These are phyloP conservation scores for Fusarium marasasianum DNA, from an alignment of 2,329 filamentous ascomycete species.

Conservation along the genomic window DNA sequence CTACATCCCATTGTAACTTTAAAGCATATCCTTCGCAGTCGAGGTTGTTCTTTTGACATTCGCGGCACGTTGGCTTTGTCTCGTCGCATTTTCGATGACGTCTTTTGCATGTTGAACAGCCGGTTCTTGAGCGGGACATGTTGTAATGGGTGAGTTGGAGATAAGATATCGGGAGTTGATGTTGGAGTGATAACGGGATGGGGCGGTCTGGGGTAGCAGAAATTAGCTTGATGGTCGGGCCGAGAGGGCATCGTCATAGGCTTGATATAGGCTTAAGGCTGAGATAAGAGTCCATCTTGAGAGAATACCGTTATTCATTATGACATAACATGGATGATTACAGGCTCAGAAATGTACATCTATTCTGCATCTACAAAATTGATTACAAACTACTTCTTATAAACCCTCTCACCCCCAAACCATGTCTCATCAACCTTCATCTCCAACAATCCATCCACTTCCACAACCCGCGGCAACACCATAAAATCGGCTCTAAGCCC, in stretches of 20 bases:
- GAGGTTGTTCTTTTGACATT: constrained; percentile 19
- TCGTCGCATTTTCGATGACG: constrained; percentile 38
- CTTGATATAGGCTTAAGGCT: background rate
- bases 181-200: background rate
- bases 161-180: background rate
- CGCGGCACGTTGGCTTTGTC: constrained; percentile 16
- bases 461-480: constrained; percentile 21
- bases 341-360: too few species aligned
- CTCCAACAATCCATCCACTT: constrained; percentile 7
- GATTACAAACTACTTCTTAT: background rate
- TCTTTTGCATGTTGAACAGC: constrained; percentile 32
- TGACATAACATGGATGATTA: too few species aligned
- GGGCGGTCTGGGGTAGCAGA: constrained; percentile 16
- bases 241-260: background rate
- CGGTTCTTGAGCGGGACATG: constrained; percentile 32
- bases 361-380: too few species aligned
- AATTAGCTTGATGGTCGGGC: background rate
- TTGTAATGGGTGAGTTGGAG: background rate
- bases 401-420: constrained; percentile 7
- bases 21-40: constrained; percentile 26
- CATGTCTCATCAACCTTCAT: constrained; percentile 27
- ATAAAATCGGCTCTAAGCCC: constrained; percentile 69
- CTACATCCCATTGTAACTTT: constrained; percentile 26
- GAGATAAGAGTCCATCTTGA: too few species aligned
- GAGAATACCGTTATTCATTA: background rate